phyloP scores from a whole-genome alignment of 148 eudicot species.

The Rhododendron mucronatum region DNA sequence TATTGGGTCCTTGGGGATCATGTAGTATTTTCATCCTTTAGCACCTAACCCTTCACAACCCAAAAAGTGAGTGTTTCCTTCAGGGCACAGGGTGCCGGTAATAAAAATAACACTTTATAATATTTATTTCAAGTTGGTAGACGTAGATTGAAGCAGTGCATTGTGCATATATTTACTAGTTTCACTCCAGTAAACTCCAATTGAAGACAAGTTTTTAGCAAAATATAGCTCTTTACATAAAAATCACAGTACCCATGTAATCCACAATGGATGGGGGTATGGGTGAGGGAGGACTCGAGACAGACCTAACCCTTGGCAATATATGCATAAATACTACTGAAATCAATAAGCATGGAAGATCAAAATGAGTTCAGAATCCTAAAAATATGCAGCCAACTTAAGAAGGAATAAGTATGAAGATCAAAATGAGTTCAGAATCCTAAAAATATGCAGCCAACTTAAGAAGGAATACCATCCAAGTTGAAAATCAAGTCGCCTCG shows the following conservation, averaged over 20 bases:
- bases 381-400: background rate
- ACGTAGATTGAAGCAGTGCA: background rate
- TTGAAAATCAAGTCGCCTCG: slow-evolving; percentile 77
- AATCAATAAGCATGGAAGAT: background rate
- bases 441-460: slow-evolving; percentile 2
- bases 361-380: background rate
- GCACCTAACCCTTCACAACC: background rate
- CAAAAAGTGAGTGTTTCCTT: background rate
- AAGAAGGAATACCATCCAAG: slow-evolving; percentile 60
- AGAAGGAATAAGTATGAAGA: slow-evolving; percentile 13
- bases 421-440: background rate
- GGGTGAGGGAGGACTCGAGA: background rate
- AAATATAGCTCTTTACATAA: background rate
- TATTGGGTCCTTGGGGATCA: background rate
- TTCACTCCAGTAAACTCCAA: background rate
- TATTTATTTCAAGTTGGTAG: background rate
- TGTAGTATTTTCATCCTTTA: background rate
- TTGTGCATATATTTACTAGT: background rate
- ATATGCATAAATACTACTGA: background rate
- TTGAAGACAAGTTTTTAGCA: background rate
- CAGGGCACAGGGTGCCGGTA: background rate
- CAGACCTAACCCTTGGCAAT: background rate
- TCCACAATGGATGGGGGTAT: background rate
- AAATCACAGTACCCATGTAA: background rate
- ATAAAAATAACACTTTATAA: background rate